Evolutionary conservation across 106 monocot species (phyloP).

Genomic region (Narthecium ossifragum): DNA sequence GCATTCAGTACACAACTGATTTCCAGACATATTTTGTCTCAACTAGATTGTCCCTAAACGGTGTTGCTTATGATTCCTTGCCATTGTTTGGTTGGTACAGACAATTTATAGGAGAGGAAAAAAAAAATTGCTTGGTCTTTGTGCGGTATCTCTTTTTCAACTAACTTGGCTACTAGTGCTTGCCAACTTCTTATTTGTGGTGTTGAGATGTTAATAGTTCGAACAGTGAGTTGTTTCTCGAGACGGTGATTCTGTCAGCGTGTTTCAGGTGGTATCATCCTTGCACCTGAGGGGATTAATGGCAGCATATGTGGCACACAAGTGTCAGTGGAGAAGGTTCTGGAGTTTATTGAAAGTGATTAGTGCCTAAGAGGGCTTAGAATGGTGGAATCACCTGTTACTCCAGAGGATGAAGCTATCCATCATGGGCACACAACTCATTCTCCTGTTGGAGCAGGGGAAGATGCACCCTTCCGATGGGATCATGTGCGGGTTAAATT

Average conservation of each 20-base stretch:
- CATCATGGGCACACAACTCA: constrained; percentile 79
- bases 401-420: too few relatives aligned
- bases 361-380: constrained; percentile 61
- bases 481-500: constrained; percentile 98
- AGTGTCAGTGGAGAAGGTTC: constrained; percentile 67
- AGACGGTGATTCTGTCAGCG: constrained; percentile 75
- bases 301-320: constrained; percentile 86
- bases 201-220: too few relatives aligned
- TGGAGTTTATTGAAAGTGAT: constrained; percentile 76
- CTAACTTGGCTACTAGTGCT: too few relatives aligned
- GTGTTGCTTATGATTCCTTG: too few relatives aligned
- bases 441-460: constrained; percentile 88
- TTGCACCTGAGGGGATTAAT: constrained; percentile 96
- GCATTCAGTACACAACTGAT: too few relatives aligned
- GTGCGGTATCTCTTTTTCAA: not conserved
- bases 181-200: too few relatives aligned
- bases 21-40: too few relatives aligned
- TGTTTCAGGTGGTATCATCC: constrained; percentile 97
- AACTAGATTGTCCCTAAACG: too few relatives aligned
- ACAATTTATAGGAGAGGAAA: too few relatives aligned
- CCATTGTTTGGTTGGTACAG: too few relatives aligned
- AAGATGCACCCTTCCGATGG: constrained; percentile 96
- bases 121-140: not conserved
- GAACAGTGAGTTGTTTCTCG: too few relatives aligned
- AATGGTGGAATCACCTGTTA: constrained; percentile 69